phyloP scores from a whole-genome alignment of 495 filamentous ascomycete species.

The Penicillium parvum region DNA sequence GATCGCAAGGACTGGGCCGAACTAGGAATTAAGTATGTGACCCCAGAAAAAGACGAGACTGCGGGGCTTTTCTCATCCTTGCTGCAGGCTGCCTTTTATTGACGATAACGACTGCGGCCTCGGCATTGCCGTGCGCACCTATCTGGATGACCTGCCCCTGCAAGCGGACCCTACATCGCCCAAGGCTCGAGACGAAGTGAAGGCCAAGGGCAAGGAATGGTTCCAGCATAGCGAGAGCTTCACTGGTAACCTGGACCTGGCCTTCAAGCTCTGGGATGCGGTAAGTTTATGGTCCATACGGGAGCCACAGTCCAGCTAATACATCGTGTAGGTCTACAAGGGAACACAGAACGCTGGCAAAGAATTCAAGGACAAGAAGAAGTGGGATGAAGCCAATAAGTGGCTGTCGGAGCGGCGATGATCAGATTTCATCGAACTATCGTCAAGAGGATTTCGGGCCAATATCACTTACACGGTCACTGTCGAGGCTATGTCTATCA shows the following conservation, averaged over 20 bases:
- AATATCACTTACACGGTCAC: constrained; percentile 8
- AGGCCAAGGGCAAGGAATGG: constrained; percentile 59
- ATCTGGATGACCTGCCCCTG: constrained; percentile 76
- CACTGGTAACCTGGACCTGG: constrained; percentile 68
- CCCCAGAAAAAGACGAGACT: no score
- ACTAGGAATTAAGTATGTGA: constrained; percentile 68
- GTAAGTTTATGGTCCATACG: constrained; percentile 39
- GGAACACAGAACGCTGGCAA: constrained; percentile 63
- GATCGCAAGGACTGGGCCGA: constrained; percentile 65
- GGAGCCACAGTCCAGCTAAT: constrained; percentile 6
- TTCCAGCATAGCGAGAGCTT: constrained; percentile 78
- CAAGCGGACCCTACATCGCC: constrained; percentile 51
- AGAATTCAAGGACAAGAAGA: constrained; percentile 57
- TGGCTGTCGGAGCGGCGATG: constrained; percentile 56
- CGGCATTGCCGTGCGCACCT: constrained; percentile 87
- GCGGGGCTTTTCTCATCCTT: constrained; percentile 10
- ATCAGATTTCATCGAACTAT: constrained; percentile 21
- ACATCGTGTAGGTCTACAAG: constrained; percentile 48
- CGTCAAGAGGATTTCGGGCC: constrained; percentile 12
- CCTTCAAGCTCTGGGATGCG: constrained; percentile 80
- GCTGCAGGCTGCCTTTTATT: constrained; percentile 77
- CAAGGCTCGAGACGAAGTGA: constrained; percentile 57
- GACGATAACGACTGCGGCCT: constrained; percentile 77
- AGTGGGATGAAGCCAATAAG: constrained; percentile 61
- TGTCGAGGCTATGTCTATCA: constrained; percentile 3